Conservation (phyloP, 2,329 filamentous ascomycete genomes). For the Botryosphaeria dothidea region DNA sequence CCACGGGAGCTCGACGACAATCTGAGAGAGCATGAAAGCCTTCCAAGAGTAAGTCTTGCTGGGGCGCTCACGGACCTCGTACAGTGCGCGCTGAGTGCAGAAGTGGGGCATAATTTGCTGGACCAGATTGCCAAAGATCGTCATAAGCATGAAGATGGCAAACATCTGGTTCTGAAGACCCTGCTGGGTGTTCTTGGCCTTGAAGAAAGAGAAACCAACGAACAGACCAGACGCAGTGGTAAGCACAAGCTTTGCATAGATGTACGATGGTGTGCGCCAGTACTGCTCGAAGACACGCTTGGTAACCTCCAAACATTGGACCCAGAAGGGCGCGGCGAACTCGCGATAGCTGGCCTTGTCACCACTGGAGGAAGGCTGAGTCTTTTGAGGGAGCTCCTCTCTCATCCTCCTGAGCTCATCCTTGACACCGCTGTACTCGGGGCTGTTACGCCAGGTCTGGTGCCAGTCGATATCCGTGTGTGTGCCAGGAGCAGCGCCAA, state of each 20-base stretch:
- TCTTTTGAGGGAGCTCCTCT: conserved; percentile 37
- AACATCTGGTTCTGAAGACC: conserved; percentile 82
- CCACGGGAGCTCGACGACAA: conserved; percentile 79
- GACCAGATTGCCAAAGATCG: conserved; percentile 72
- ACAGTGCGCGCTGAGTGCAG: conserved; percentile 72
- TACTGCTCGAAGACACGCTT: conserved; percentile 85
- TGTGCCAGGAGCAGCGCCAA: conserved; percentile 53
- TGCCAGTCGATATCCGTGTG: conserved; percentile 54
- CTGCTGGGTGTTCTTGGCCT: conserved; percentile 67
- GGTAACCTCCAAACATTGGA: conserved; percentile 68
- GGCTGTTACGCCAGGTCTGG: conserved; percentile 49
- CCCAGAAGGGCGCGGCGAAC: conserved; percentile 74
- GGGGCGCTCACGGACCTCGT: conserved; percentile 79
- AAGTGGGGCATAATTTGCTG: conserved; percentile 81
- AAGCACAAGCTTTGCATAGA: conserved; percentile 77
- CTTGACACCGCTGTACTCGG: conserved; percentile 47
- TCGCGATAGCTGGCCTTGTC: conserved; percentile 67
- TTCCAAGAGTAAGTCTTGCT: conserved; percentile 81
- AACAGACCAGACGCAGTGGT: conserved; percentile 68
- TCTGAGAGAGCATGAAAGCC: conserved; percentile 76
- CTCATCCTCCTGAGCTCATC: conserved; percentile 49
- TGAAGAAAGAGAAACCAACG: conserved; percentile 76
- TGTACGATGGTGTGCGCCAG: conserved; percentile 87
- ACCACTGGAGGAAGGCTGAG: conserved; percentile 35
- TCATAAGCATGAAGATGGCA: conserved; percentile 73